phyloP scores from a whole-genome alignment of 78 protist species.

The Dictyostelium citrinum region DNA sequence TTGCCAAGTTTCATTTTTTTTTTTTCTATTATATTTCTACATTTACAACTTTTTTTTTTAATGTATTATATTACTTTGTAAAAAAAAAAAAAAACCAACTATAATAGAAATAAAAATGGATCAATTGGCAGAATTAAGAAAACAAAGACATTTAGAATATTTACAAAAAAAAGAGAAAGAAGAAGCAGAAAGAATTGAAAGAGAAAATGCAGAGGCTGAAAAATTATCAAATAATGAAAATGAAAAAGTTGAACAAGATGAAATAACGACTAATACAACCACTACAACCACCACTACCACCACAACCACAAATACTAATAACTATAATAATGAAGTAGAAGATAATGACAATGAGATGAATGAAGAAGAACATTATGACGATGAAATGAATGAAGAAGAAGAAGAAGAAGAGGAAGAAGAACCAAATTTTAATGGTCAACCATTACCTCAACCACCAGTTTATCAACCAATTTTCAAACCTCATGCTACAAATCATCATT shows the following conservation, averaged over 20 bases:
- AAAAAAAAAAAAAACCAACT: background rate
- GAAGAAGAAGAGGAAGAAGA: background rate
- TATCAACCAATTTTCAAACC: background rate
- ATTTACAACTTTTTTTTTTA: background rate
- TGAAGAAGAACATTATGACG: background rate
- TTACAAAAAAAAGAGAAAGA: slow-evolving; percentile 25
- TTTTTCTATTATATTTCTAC: background rate
- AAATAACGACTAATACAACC: background rate
- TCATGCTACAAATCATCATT: background rate
- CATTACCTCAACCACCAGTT: background rate
- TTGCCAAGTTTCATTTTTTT: background rate
- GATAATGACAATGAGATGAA: background rate
- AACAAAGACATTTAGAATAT: slow-evolving; percentile 23
- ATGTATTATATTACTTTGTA: background rate
- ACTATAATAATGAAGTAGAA: background rate
- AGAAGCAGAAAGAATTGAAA: background rate
- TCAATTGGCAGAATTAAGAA: slow-evolving; percentile 29
- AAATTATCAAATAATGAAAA: background rate
- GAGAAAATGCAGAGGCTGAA: background rate
- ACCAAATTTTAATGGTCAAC: background rate
- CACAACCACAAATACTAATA: background rate
- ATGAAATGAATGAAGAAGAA: background rate
- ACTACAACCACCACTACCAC: background rate
- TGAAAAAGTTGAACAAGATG: background rate
- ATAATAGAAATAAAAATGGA: background rate